phyloP scores from a whole-genome alignment of 441 rosid species.

The Flueggea neowawraea region DNA sequence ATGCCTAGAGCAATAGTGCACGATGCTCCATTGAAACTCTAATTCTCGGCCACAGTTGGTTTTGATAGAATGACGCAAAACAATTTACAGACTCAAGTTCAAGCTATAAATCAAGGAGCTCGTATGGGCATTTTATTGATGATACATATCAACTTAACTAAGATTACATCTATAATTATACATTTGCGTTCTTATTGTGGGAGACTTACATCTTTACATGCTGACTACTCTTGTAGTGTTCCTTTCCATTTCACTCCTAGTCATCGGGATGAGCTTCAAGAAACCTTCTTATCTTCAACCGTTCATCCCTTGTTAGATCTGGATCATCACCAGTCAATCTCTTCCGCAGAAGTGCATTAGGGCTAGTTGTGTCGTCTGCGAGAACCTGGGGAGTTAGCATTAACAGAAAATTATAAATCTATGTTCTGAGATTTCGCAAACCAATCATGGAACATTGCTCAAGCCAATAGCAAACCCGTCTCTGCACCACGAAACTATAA shows the following conservation, averaged over 20 bases:
- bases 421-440: not conserved
- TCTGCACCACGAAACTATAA: not conserved
- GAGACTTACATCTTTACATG: conserved; percentile 2
- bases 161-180: too few relatives aligned
- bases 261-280: conserved; percentile 52
- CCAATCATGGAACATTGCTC: too few relatives aligned
- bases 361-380: conserved; percentile 36
- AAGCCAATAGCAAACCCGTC: too few relatives aligned
- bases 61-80: too few relatives aligned
- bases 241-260: conserved; percentile 25
- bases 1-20: too few relatives aligned
- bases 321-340: conserved; percentile 61
- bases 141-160: too few relatives aligned
- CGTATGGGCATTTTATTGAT: too few relatives aligned
- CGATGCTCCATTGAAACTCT: too few relatives aligned
- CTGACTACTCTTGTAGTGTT: not conserved
- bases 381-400: conserved; percentile 41
- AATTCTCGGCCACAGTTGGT: too few relatives aligned
- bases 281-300: conserved; percentile 46
- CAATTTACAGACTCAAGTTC: too few relatives aligned
- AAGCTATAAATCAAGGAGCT: too few relatives aligned
- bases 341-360: conserved; percentile 37
- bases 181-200: too few relatives aligned
- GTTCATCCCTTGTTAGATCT: conserved; percentile 54
- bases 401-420: not conserved